phyloP scores from a whole-genome alignment of 2,329 filamentous ascomycete genomes.

The Aspergillus sp. region DNA sequence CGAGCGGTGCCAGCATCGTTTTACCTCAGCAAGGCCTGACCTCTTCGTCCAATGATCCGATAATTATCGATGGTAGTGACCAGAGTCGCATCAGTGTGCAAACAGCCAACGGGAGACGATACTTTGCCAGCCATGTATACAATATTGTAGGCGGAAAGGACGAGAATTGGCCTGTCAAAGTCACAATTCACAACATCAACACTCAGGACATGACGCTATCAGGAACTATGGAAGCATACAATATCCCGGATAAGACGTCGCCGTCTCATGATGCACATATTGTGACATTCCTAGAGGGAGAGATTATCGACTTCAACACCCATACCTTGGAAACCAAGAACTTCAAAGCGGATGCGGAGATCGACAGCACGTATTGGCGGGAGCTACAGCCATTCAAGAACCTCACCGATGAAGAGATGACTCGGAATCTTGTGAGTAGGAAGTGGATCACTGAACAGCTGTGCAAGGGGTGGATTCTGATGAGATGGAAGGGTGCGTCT shows the following conservation, averaged over 20 bases:
- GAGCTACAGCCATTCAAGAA: conserved; percentile 53
- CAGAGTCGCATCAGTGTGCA: conserved; percentile 40
- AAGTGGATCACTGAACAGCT: conserved; percentile 50
- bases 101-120: conserved; percentile 42
- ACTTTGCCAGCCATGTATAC: conserved; percentile 36
- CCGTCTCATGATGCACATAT: conserved; percentile 55
- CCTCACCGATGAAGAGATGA: conserved; percentile 49
- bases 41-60: conserved; percentile 36
- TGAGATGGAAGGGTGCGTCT: conserved; percentile 55
- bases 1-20: conserved; percentile 36
- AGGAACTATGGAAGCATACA: conserved; percentile 72
- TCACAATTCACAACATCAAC: conserved; percentile 67
- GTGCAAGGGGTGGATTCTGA: conserved; percentile 52
- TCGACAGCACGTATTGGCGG: conserved; percentile 55
- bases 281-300: conserved; percentile 69
- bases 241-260: conserved; percentile 61
- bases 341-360: conserved; percentile 51
- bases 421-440: conserved; percentile 49
- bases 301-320: conserved; percentile 67
- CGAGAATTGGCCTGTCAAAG: conserved; percentile 70
- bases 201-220: conserved; percentile 64
- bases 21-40: conserved; percentile 36
- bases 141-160: conserved; percentile 43
- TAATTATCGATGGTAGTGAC: conserved; percentile 42
- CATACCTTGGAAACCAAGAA: conserved; percentile 54